phyloP scores from a whole-genome alignment of 352 stramenopile species.

The Globisporangium lucens region DNA sequence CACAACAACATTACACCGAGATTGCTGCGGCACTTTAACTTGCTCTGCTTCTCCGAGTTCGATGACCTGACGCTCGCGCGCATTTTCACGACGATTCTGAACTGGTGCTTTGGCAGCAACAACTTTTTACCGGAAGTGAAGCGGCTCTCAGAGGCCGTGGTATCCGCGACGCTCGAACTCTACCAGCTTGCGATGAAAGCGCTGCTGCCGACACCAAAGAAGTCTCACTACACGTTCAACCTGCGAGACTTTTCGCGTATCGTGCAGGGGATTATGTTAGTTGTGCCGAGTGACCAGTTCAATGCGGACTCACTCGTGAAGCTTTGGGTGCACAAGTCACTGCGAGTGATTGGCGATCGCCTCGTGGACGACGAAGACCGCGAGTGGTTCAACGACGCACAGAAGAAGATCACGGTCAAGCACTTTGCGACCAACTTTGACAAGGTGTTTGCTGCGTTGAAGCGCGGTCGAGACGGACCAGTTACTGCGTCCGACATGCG shows the following conservation, averaged over 20 bases:
- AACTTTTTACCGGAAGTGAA: constrained; percentile 73
- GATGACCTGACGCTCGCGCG: constrained; percentile 90
- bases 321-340: constrained; percentile 93
- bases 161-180: constrained; percentile 89
- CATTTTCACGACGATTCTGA: constrained; percentile 92
- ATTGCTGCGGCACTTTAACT: constrained; percentile 90
- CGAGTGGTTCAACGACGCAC: constrained; percentile 89
- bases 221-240: constrained; percentile 97
- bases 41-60: constrained; percentile 93
- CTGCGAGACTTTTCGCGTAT: constrained; percentile 92
- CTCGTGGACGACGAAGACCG: constrained; percentile 92
- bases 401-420: constrained; percentile 87
- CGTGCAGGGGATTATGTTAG: constrained; percentile 92
- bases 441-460: constrained; percentile 82
- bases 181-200: constrained; percentile 85
- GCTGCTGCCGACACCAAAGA: constrained; percentile 91
- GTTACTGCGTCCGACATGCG: constrained; percentile 82
- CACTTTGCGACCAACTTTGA: constrained; percentile 88
- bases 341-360: constrained; percentile 94
- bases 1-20: constrained; percentile 90
- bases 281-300: constrained; percentile 81
- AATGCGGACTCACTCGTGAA: constrained; percentile 81
- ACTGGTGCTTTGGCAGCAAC: constrained; percentile 76
- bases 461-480: constrained; percentile 63
- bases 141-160: constrained; percentile 67